These are phyloP conservation scores for Lignosus rhinocerotis DNA, from an alignment of 1,284 basidiomycete species.

Conservation along the genomic window DNA sequence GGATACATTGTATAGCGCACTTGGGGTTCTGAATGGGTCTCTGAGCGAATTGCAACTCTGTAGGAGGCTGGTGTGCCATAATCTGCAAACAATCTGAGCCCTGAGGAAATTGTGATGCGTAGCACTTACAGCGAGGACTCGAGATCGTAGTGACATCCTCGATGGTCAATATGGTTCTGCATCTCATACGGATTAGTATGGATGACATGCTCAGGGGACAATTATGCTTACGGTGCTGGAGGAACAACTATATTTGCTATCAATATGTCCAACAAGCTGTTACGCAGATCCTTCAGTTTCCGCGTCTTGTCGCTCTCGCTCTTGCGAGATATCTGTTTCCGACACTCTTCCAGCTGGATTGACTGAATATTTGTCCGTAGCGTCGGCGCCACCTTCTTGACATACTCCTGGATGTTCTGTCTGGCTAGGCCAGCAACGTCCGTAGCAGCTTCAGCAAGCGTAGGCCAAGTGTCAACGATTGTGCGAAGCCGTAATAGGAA, in stretches of 20 bases:
- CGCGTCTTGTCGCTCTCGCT: background rate
- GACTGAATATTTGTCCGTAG: slow-evolving; percentile 6
- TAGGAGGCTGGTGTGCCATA: background rate
- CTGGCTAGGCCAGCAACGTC: background rate
- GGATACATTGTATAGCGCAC: slow-evolving; percentile 37
- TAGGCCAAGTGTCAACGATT: background rate
- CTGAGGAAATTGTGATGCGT: no score
- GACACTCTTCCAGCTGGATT: slow-evolving; percentile 24
- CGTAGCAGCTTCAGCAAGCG: background rate
- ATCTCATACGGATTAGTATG: slow-evolving; percentile 10
- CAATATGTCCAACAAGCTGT: background rate
- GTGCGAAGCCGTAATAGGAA: background rate
- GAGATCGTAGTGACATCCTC: no score
- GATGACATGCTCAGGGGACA: background rate
- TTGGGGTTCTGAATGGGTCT: slow-evolving; percentile 27
- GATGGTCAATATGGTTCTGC: no score
- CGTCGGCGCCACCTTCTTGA: slow-evolving; percentile 13
- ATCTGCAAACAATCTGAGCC: no score
- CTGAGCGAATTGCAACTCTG: background rate
- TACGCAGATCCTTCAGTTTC: background rate
- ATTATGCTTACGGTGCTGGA: background rate
- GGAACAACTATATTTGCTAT: background rate
- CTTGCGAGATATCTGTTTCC: slow-evolving; percentile 7
- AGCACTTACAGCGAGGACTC: no score
- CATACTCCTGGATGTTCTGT: background rate